Conservation (phyloP, 2,329 filamentous ascomycete genomes). For the Ascochyta pisi region DNA sequence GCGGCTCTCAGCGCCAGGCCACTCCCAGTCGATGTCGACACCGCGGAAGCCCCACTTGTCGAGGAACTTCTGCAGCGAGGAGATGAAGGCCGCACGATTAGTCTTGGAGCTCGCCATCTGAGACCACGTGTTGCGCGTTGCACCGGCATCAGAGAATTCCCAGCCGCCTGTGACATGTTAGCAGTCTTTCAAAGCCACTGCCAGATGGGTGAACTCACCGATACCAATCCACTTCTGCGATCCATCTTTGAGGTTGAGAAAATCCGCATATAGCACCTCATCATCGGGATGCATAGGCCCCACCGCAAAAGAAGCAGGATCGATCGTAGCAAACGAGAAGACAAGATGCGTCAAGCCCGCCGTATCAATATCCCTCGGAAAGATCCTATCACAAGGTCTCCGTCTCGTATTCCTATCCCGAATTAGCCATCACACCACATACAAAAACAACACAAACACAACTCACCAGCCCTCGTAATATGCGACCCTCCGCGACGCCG, state of each 20-base stretch:
- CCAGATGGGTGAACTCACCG: neutral
- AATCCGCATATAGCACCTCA: conserved; percentile 27
- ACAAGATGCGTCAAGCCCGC: conserved; percentile 35
- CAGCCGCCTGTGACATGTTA: conserved; percentile 45
- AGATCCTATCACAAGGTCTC: conserved; percentile 30
- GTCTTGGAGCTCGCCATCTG: conserved; percentile 40
- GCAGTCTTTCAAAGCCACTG: too few species aligned
- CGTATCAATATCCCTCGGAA: conserved; percentile 30
- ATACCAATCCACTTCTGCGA: conserved; percentile 29
- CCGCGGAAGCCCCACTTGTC: conserved; percentile 52
- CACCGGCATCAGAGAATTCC: conserved; percentile 35
- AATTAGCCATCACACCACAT: neutral
- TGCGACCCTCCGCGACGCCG: conserved; percentile 23
- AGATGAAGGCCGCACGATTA: conserved; percentile 48
- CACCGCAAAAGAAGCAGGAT: conserved; percentile 44
- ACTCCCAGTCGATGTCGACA: conserved; percentile 58
- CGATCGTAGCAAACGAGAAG: conserved; percentile 53
- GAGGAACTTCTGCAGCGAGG: conserved; percentile 51
- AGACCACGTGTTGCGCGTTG: conserved; percentile 48
- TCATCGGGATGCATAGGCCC: conserved; percentile 22
- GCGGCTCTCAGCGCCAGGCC: conserved; percentile 42
- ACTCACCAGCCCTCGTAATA: conserved; percentile 34
- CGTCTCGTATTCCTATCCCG: conserved; percentile 25
- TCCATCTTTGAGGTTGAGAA: conserved; percentile 21
- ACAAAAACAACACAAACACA: neutral